Conservation (phyloP, 2,329 filamentous ascomycete species). For the Xylaria sp. region DNA sequence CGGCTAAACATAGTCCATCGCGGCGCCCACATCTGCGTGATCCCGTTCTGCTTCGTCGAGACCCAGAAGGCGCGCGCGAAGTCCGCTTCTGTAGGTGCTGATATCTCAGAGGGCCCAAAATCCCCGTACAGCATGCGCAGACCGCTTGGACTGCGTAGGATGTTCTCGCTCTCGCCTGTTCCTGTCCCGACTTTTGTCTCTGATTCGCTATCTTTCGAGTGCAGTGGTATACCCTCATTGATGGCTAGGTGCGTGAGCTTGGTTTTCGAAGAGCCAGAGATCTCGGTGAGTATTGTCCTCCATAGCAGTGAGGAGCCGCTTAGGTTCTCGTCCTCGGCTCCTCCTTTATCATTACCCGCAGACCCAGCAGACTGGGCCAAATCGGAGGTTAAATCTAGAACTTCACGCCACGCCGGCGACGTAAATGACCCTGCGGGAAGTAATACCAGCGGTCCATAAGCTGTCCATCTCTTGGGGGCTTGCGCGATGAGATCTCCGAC, state of each 20-base stretch:
- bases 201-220: conserved; percentile 31
- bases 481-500: conserved; percentile 50
- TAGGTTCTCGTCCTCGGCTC: conserved; percentile 38
- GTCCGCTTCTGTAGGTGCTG: conserved; percentile 54
- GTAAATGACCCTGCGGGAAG: conserved; percentile 69
- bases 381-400: conserved; percentile 46
- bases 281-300: conserved; percentile 58
- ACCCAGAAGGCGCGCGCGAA: conserved; percentile 82
- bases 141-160: conserved; percentile 77
- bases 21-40: conserved; percentile 88
- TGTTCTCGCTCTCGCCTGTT: conserved; percentile 67
- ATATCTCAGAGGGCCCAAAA: conserved; percentile 69
- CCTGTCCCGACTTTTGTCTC: conserved; percentile 31
- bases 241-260: conserved; percentile 67
- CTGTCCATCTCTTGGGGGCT: conserved; percentile 68
- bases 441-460: conserved; percentile 71
- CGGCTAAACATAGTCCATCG: conserved; percentile 94
- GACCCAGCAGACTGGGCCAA: neutral
- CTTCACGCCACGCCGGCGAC: conserved; percentile 53
- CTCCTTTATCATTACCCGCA: neutral
- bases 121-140: conserved; percentile 77
- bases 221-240: conserved; percentile 70
- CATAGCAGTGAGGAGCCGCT: conserved; percentile 55
- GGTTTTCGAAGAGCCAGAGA: conserved; percentile 55
- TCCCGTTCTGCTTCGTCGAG: conserved; percentile 78